Percentiles rank a stretch among this genome's conserved stretches.
Conservation (phyloP, 305 asterid genomes). For the Fraxinus floribunda region DNA sequence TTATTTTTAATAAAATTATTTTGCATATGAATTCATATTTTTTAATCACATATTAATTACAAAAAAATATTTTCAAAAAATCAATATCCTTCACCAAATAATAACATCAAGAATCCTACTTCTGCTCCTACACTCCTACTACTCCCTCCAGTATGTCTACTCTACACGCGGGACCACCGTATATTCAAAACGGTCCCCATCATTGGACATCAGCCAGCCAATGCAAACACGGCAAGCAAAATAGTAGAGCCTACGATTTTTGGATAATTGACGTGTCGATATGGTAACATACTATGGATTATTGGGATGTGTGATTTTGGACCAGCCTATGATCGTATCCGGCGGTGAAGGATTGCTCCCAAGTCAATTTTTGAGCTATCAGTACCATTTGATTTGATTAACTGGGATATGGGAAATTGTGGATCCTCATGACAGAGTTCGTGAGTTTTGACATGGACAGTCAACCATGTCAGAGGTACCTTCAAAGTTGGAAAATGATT, state of each 20-base stretch:
- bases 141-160: slow-evolving; percentile 2
- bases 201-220: slow-evolving; percentile 31
- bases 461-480: too few species aligned
- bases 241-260: slow-evolving; percentile 16
- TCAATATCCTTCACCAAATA: too few species aligned
- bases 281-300: neutral
- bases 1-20: too few species aligned
- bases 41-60: too few species aligned
- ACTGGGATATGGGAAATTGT: neutral
- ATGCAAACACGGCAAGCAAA: slow-evolving; percentile 37
- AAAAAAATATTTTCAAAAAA: too few species aligned
- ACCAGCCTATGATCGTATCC: slow-evolving; percentile 23
- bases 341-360: slow-evolving; percentile 4
- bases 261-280: slow-evolving; percentile 30
- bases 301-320: slow-evolving; percentile 31
- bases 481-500: too few species aligned
- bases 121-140: neutral
- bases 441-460: neutral
- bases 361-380: neutral
- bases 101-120: slow-evolving; percentile 6
- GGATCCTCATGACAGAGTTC: neutral
- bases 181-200: slow-evolving; percentile 24
- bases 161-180: slow-evolving; percentile 38
- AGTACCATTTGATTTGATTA: slow-evolving; percentile 22
- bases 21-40: too few species aligned